These are phyloP conservation scores for Triticum timopheevii DNA, from an alignment of 176 grass and related monocot species.

Conservation along the genomic window DNA sequence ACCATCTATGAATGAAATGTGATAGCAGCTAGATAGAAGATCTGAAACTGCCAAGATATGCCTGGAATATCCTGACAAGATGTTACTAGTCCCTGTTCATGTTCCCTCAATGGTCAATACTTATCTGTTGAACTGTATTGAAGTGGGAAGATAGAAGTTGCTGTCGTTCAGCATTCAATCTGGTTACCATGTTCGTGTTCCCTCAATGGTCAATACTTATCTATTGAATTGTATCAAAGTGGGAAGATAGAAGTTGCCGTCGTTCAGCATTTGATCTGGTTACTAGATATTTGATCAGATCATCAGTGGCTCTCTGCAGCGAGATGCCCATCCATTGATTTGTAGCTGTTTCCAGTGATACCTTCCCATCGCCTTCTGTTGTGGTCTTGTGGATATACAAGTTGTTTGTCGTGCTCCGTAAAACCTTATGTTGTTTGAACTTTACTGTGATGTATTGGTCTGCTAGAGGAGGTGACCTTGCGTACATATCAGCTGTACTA, in stretches of 20 bases:
- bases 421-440: neutral
- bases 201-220: too few relatives aligned
- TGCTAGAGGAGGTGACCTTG: neutral
- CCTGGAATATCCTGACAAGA: neutral
- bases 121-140: too few relatives aligned
- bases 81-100: neutral
- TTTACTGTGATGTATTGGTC: neutral
- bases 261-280: too few relatives aligned
- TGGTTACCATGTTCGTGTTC: too few relatives aligned
- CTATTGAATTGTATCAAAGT: too few relatives aligned
- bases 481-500: neutral
- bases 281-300: neutral
- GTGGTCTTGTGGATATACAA: neutral
- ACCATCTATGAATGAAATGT: neutral
- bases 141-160: too few relatives aligned
- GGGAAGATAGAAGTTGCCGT: too few relatives aligned
- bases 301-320: neutral
- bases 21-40: slow-evolving; percentile 2
- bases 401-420: neutral
- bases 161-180: too few relatives aligned
- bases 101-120: too few relatives aligned
- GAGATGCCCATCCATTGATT: neutral
- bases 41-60: neutral
- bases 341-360: too few relatives aligned
- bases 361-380: neutral